phyloP scores from a whole-genome alignment of 495 filamentous ascomycete genomes.

The Usnea hakonensis region DNA sequence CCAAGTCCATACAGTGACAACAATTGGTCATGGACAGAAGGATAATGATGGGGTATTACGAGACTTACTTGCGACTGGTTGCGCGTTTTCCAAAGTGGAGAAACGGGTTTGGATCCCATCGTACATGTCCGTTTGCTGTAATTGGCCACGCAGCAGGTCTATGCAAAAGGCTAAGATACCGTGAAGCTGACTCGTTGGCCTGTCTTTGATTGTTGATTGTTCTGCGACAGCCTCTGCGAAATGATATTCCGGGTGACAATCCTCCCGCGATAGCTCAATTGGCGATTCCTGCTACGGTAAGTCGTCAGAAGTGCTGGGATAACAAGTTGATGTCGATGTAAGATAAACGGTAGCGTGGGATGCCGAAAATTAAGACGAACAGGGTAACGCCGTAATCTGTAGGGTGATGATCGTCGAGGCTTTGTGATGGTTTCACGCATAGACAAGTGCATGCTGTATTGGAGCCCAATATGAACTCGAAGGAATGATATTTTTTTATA shows the following conservation, averaged over 20 bases:
- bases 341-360: neutral
- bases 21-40: neutral
- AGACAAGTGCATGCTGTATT: conserved; percentile 1
- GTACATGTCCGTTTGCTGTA: neutral
- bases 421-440: neutral
- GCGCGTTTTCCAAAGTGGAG: neutral
- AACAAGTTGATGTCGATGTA: neutral
- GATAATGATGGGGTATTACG: neutral
- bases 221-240: neutral
- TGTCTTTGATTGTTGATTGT: neutral
- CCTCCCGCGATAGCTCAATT: neutral
- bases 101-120: neutral
- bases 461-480: neutral
- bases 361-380: neutral
- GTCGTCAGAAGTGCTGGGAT: neutral
- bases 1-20: neutral
- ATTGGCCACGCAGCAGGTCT: neutral
- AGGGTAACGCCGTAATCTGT: neutral
- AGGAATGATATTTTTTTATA: neutral
- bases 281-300: neutral
- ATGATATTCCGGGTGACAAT: neutral
- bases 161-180: no score
- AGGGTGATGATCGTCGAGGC: conserved; percentile 2
- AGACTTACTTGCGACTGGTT: neutral
- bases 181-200: neutral